Conservation (phyloP, 202 grass and related monocot genomes). For the Bolboschoenoplectus hybrid region DNA sequence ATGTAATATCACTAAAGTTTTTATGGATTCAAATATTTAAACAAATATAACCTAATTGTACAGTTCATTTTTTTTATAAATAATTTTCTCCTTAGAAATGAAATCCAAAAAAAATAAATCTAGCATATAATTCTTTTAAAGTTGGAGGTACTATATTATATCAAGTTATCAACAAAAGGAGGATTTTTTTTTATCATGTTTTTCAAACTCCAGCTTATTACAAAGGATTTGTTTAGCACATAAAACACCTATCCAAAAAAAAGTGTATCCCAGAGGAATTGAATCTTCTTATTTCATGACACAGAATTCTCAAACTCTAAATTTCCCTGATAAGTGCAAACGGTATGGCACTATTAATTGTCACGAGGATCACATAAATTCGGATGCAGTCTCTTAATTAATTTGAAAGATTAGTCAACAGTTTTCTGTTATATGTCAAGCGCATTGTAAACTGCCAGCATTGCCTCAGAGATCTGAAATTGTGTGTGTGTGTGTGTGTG, state of each 20-base stretch:
- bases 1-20: too few relatives aligned
- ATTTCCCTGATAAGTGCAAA: not conserved
- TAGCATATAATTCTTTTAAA: too few relatives aligned
- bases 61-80: too few relatives aligned
- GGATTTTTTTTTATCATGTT: too few relatives aligned
- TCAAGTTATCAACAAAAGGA: too few relatives aligned
- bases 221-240: not conserved
- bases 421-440: not conserved
- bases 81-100: too few relatives aligned
- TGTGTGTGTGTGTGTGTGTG: slow-evolving; percentile 16
- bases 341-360: not conserved
- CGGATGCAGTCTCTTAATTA: not conserved
- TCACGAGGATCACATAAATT: not conserved
- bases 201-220: not conserved
- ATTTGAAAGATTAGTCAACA: slow-evolving; percentile 6
- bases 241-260: too few relatives aligned
- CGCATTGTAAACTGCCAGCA: not conserved
- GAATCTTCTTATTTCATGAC: not conserved
- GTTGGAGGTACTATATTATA: too few relatives aligned
- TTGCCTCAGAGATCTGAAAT: slow-evolving; percentile 26
- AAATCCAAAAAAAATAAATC: too few relatives aligned
- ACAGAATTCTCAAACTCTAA: not conserved
- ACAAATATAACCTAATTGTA: too few relatives aligned
- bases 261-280: not conserved
- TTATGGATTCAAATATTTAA: too few relatives aligned